Base-by-base conservation (phyloP, 1,284 basidiomycete genomes). In the Abortiporus biennis region DNA sequence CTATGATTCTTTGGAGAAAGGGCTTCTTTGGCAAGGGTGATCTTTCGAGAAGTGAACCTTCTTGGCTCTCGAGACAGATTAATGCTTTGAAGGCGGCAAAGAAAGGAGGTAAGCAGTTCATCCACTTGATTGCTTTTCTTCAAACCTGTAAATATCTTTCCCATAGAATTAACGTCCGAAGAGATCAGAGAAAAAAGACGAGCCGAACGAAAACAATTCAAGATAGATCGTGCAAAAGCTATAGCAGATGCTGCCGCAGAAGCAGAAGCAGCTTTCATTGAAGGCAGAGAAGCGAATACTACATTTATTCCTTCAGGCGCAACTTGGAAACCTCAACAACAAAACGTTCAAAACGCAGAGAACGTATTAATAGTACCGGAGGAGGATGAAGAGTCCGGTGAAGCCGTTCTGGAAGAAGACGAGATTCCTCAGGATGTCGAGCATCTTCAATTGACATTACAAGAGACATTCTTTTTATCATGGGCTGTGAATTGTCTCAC, bases 21-120 rank as follows among this genome's bases (percentile, higher is more conserved):
- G 95, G 96, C 0, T 98, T 98, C 69, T 99, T 98, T 61, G 95
- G 96, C 16, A 99, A 99, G 62, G 96, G 96, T 1, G 86, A 86
- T 55, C 67, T 99, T 37, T 93, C 89, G 27, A 67, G 96, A 42
- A 95, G 91, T 61, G 96, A 99, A 62, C 95, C 95, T 1, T 92
- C 82, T 37, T 99, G 95, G 96, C 68, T 84, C 49, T 76, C 76
- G 24, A 71, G 89, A 46, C 80, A 86, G 52, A 67, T 85, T 30
- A 89, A 87, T 56, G 69, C 78, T n/a, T 62, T 63, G 48, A 73
- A 66, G 51, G 62, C 55, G 32, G 69, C 64, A 37, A 72, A 72
- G 21, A 72, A 75, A 51, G 78, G 77, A 65, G 72, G 82, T 80
- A 55, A 47, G 74, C 52, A 9, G 34, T 27, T 8, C 38, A 13